Conservation (phyloP, 1,284 basidiomycete genomes). For the Chalciporus piperatoides region DNA sequence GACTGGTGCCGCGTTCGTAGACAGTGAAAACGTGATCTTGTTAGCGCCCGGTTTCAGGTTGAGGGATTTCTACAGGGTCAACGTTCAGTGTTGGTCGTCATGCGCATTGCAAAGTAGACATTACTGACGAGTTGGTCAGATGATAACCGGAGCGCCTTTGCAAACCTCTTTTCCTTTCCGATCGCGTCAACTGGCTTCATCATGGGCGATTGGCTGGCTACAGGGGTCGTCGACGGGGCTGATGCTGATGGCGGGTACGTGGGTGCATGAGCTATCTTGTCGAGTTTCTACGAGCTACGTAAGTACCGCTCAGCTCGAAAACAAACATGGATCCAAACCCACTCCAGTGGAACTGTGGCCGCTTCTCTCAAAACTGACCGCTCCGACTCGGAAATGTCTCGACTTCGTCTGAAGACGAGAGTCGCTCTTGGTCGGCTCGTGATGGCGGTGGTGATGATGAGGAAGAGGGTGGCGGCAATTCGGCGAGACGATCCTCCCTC, state of each 20-base stretch:
- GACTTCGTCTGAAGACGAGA: slow-evolving; percentile 36
- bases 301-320: slow-evolving; percentile 1
- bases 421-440: slow-evolving; percentile 31
- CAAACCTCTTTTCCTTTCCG: slow-evolving; percentile 53
- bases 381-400: slow-evolving; percentile 29
- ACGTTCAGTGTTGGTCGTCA: neutral
- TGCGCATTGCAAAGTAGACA: neutral
- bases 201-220: slow-evolving; percentile 17
- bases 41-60: slow-evolving; percentile 89
- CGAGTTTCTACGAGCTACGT: slow-evolving; percentile 13
- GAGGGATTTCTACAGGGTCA: slow-evolving; percentile 66
- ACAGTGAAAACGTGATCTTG: slow-evolving; percentile 91
- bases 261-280: slow-evolving; percentile 3
- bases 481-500: slow-evolving; percentile 22
- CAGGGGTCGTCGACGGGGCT: slow-evolving; percentile 28
- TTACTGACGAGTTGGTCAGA: slow-evolving; percentile 73
- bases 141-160: slow-evolving; percentile 88
- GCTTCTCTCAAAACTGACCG: slow-evolving; percentile 21
- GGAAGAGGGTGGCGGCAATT: slow-evolving; percentile 22
- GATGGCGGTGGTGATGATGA: slow-evolving; percentile 33
- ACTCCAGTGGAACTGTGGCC: slow-evolving; percentile 19
- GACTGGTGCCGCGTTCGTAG: slow-evolving; percentile 81
- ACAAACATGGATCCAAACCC: slow-evolving; percentile 13
- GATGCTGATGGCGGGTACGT: slow-evolving; percentile 19
- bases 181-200: slow-evolving; percentile 21